Percentiles rank a stretch among this genome's conserved stretches.
These are phyloP conservation scores for Termitomyces eurrhizus DNA, from an alignment of 768 basidiomycete species.

Conservation along the genomic window DNA sequence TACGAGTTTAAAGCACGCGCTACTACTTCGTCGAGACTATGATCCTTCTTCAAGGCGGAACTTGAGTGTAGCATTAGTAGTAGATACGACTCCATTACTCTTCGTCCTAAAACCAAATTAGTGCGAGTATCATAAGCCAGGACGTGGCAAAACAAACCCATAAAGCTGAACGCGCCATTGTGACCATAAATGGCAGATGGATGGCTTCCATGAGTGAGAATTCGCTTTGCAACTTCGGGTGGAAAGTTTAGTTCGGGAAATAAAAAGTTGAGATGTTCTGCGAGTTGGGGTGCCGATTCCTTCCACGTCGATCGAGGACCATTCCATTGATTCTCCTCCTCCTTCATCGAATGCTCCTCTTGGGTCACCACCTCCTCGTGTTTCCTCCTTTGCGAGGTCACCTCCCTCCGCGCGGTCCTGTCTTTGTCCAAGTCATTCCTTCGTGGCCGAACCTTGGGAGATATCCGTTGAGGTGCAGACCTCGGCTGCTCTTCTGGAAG, in stretches of 20 bases:
- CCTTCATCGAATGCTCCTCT: constrained; percentile 1
- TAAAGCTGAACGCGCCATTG: constrained; percentile 67
- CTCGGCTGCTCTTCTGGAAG: constrained; percentile 14
- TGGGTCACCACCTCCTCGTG: neutral
- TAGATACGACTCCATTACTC: constrained; percentile 73
- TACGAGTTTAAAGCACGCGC: constrained; percentile 64
- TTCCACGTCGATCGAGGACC: constrained; percentile 15
- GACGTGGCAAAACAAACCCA: constrained; percentile 47
- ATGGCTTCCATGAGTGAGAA: constrained; percentile 79
- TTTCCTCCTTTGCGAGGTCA: neutral
- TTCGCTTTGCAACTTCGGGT: constrained; percentile 62
- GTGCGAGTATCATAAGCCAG: constrained; percentile 49
- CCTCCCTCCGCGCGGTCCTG: neutral
- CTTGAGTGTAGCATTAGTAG: constrained; percentile 65
- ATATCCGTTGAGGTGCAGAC: constrained; percentile 15
- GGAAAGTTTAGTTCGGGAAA: constrained; percentile 70
- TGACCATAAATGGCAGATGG: constrained; percentile 62
- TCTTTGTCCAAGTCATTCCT: constrained; percentile 1
- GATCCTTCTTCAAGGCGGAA: constrained; percentile 37
- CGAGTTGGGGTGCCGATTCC: constrained; percentile 24
- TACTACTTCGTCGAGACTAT: constrained; percentile 57
- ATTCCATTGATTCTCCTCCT: constrained; percentile 9
- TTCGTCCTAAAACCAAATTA: constrained; percentile 55
- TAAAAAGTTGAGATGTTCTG: constrained; percentile 44
- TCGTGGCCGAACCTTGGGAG: neutral